Base-by-base conservation (phyloP, 2,329 filamentous ascomycete species). In the Ilyonectria robusta region DNA sequence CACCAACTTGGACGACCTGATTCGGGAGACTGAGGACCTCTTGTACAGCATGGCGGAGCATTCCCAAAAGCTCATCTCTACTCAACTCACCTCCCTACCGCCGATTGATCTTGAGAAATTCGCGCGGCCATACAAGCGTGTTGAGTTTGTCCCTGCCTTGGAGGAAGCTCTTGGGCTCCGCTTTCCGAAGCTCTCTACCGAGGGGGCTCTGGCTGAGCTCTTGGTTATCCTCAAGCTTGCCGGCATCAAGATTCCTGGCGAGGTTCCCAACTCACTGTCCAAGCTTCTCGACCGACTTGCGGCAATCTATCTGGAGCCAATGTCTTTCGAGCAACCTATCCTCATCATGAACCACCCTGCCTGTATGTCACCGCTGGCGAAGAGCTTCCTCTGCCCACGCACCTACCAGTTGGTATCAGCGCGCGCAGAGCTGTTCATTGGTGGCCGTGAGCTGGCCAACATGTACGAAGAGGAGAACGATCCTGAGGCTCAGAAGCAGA, bases 381-480 rank as follows among this genome's bases (percentile, higher is more conserved):
- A 98, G 84, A 94, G 93, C 59, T 97, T 94, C 81, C 76, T 86
- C 21, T 94, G 94, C 78, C 87, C 89, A 0, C 80, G 77, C 9
- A 92, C 91, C 0, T 85, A 86, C 15, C 95, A 98, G 78, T 81
- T 88, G 9, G 90, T 97, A 1, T 92, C 94, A 1, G 93, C 94
- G 1, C 91, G 95, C 6, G 93, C 93, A 0, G 95, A 98, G 81
- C 88, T 97, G 23, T 97, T 97, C 81, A 89, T 97, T 69, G 83
- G 89, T 56, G 90, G 92, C 46, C 89, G 90, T 61, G 96, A 99
- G 78, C 87, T 97, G 35, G 94, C 95, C 67, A 99, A 99, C 81
- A 97, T 95, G 84, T 99, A 99, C 80, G 96, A 99, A 80, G 96
- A 99, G 81, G 96, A 99, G 79, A 99, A 99, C 80, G 93, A 94